Conservation (phyloP, 2,329 filamentous ascomycete genomes). For the Colletotrichum filicis region DNA sequence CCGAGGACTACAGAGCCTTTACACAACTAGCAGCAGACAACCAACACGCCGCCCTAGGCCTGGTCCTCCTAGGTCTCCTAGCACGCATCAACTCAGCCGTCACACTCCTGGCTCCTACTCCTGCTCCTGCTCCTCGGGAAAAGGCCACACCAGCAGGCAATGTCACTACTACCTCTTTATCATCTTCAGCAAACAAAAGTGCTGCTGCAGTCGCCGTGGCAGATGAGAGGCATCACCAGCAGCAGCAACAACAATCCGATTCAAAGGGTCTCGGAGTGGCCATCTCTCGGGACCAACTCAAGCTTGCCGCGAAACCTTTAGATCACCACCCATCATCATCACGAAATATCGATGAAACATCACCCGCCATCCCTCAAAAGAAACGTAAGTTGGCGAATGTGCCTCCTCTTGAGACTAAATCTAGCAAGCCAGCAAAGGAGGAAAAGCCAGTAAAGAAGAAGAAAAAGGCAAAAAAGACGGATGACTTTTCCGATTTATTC, state of each 20-base stretch:
- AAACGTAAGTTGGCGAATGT: slow-evolving; percentile 10
- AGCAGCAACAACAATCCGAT: slow-evolving; percentile 33
- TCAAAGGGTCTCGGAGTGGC: slow-evolving; percentile 42
- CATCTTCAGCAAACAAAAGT: background rate
- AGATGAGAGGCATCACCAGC: slow-evolving; percentile 29
- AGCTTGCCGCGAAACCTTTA: background rate
- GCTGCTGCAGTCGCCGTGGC: background rate
- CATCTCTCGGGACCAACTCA: slow-evolving; percentile 41
- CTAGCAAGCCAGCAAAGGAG: background rate
- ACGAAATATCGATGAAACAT: background rate
- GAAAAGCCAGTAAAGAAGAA: slow-evolving; percentile 45
- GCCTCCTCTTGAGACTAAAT: background rate
- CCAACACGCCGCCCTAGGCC: slow-evolving; percentile 77
- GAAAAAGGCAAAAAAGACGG: slow-evolving; percentile 62
- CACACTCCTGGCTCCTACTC: slow-evolving; percentile 44
- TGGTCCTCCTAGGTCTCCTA: slow-evolving; percentile 74
- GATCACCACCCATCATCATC: background rate
- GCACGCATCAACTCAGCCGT: slow-evolving; percentile 66
- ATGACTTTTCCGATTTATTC: slow-evolving; percentile 82
- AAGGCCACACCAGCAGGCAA: background rate
- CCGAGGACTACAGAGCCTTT: slow-evolving; percentile 62
- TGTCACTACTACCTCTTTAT: background rate
- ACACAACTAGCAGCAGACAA: slow-evolving; percentile 76
- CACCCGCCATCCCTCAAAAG: background rate
- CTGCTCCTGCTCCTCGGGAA: background rate